These are phyloP conservation scores for Lophiostoma macrostomum DNA, from an alignment of 495 filamentous ascomycete genomes.

Conservation along the genomic window DNA sequence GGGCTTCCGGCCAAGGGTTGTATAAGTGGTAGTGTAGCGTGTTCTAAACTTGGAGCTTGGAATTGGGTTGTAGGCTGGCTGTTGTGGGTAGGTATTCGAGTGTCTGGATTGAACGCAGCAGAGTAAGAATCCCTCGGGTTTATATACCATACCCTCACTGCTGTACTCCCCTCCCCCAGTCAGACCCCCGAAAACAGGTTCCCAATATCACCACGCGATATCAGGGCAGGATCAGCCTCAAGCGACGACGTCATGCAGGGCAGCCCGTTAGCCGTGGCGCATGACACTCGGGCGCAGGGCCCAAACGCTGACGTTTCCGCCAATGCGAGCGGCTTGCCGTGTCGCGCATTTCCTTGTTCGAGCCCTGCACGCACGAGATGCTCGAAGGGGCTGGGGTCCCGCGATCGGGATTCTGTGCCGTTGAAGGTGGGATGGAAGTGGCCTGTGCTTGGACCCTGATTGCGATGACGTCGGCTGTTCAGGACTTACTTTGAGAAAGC, in stretches of 20 bases:
- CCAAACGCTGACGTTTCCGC: not conserved
- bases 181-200: constrained; percentile 22
- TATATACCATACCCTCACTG: constrained; percentile 9
- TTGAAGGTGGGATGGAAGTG: too few relatives aligned
- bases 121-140: not conserved
- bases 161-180: not conserved
- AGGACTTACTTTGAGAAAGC: too few relatives aligned
- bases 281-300: not conserved
- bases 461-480: too few relatives aligned
- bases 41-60: too few relatives aligned
- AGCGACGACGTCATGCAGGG: constrained; percentile 32
- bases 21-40: too few relatives aligned
- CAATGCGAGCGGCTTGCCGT: constrained; percentile 1
- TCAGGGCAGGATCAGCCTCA: constrained; percentile 17
- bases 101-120: not conserved
- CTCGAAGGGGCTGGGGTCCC: too few relatives aligned
- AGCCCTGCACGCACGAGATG: too few relatives aligned
- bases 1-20: too few relatives aligned
- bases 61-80: constrained; percentile 2
- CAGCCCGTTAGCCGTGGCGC: constrained; percentile 8
- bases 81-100: not conserved
- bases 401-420: too few relatives aligned
- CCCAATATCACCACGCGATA: not conserved
- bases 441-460: too few relatives aligned
- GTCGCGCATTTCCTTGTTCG: too few relatives aligned